Conservation (phyloP, 176 grass and related monocot species). For the Cenchrus fungigraminus region DNA sequence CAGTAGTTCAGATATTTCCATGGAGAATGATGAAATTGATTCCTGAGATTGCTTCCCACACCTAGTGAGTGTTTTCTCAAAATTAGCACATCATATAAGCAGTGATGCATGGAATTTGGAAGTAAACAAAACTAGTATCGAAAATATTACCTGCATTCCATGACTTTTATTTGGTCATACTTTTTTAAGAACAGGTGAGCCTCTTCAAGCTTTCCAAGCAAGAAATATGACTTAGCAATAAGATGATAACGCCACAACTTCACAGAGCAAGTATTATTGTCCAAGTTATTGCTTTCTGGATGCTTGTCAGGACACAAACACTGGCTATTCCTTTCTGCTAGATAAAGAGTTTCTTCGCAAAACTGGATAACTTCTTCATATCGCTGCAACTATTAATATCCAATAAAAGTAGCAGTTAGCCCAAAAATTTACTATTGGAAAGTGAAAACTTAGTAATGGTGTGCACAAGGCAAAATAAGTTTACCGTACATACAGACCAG, state of each 20-base stretch:
- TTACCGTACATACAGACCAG: conserved; percentile 77
- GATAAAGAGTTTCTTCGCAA: conserved; percentile 60
- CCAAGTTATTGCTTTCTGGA: conserved; percentile 35
- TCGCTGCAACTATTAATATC: conserved; percentile 54
- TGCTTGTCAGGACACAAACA: conserved; percentile 33
- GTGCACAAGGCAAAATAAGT: conserved; percentile 39
- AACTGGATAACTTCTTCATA: conserved; percentile 81
- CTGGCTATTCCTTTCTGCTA: conserved; percentile 62
- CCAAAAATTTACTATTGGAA: not conserved
- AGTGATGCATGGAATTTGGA: not conserved
- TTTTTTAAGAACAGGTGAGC: conserved; percentile 63
- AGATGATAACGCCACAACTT: conserved; percentile 69
- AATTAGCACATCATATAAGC: conserved; percentile 34
- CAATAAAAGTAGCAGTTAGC: conserved; percentile 39
- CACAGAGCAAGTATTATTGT: conserved; percentile 25
- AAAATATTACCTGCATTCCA: conserved; percentile 44
- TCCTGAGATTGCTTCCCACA: conserved; percentile 48
- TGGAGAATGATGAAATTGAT: conserved; percentile 50
- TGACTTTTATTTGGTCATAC: conserved; percentile 47
- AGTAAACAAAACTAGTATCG: conserved; percentile 27
- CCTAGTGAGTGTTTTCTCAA: conserved; percentile 50
- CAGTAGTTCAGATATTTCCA: conserved; percentile 60
- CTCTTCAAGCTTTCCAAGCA: conserved; percentile 78
- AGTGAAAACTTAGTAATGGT: conserved; percentile 3
- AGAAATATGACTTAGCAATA: conserved; percentile 80